These are phyloP conservation scores for Boletellus ananas DNA, from an alignment of 768 basidiomycete genomes.

Conservation along the genomic window DNA sequence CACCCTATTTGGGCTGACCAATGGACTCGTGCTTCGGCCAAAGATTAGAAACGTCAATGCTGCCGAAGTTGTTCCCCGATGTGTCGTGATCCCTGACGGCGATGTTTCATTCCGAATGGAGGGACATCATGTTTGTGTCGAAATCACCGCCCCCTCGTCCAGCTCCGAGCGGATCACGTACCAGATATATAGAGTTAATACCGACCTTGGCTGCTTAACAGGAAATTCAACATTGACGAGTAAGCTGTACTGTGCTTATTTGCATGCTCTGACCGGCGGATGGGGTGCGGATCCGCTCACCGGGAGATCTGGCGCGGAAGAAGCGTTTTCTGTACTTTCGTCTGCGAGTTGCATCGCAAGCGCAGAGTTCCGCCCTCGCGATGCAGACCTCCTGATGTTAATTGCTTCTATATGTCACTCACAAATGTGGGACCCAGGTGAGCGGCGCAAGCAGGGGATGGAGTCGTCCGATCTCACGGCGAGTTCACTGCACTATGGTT, in stretches of 20 bases:
- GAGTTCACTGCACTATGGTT: constrained; percentile 30
- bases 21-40: constrained; percentile 36
- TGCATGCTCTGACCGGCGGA: constrained; percentile 42
- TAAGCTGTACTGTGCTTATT: constrained; percentile 36
- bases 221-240: constrained; percentile 23
- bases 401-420: constrained; percentile 35
- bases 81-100: constrained; percentile 40
- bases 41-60: not conserved
- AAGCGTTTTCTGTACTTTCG: constrained; percentile 37
- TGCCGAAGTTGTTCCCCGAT: constrained; percentile 1
- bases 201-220: constrained; percentile 25
- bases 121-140: constrained; percentile 11
- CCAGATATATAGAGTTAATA: constrained; percentile 29
- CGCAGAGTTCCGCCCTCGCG: constrained; percentile 25
- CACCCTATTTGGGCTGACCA: constrained; percentile 40
- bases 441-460: constrained; percentile 17
- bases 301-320: constrained; percentile 38
- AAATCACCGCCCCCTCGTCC: not conserved
- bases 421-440: constrained; percentile 37
- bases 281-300: constrained; percentile 42
- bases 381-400: constrained; percentile 27
- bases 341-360: constrained; percentile 39
- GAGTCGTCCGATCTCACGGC: too few relatives aligned
- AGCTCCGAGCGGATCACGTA: constrained; percentile 9
- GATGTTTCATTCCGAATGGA: constrained; percentile 1